Conservation (phyloP, 1,139 yeast species). For the Candida dubliniensis region DNA sequence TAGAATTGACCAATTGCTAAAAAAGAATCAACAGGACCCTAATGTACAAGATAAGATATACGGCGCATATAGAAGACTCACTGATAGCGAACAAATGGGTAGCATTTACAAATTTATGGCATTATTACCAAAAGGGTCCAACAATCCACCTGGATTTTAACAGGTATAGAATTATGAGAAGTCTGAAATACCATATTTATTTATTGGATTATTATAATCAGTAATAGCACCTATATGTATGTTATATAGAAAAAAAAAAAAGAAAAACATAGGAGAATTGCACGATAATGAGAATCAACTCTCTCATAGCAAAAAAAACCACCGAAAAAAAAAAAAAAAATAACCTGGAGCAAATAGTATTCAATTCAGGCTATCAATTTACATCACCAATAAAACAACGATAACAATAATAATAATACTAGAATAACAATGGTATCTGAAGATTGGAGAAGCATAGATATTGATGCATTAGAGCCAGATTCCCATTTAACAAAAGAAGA, state of each 20-base stretch:
- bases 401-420: background rate
- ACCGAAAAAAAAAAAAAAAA: background rate
- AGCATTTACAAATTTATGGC: constrained; percentile 72
- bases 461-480: constrained; percentile 88
- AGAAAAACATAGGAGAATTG: background rate
- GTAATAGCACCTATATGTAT: no score
- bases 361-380: background rate
- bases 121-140: constrained; percentile 50
- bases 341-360: background rate
- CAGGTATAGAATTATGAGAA: background rate
- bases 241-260: background rate
- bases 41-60: constrained; percentile 48
- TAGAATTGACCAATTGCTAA: constrained; percentile 57
- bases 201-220: no score
- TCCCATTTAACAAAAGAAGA: constrained; percentile 64
- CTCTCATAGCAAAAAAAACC: background rate
- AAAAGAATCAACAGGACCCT: constrained; percentile 29
- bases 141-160: constrained; percentile 39
- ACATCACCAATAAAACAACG: background rate
- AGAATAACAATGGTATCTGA: constrained; percentile 18
- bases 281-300: background rate
- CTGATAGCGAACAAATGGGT: constrained; percentile 73
- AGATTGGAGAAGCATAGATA: constrained; percentile 80
- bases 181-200: no score
- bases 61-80: constrained; percentile 62